Conservation (phyloP, 306 rosid species). For the Coriaria nepalensis region DNA sequence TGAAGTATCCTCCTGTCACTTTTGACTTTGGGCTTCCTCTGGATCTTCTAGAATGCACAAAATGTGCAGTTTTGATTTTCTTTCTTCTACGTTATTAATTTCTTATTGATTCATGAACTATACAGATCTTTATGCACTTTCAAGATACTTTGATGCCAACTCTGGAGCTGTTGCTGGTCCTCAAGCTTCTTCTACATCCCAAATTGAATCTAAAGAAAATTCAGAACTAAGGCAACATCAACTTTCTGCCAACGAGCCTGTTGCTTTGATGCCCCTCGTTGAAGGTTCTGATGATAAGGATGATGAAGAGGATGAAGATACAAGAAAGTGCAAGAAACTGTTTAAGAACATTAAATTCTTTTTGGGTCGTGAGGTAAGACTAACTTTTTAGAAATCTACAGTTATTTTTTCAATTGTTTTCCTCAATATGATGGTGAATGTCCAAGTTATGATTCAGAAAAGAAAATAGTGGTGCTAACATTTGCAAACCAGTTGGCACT, state of each 20-base stretch:
- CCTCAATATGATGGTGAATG: no score
- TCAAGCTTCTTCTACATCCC: constrained; percentile 27
- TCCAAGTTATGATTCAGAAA: no score
- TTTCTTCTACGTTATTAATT: background rate
- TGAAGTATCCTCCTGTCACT: constrained; percentile 36
- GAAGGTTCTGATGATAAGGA: constrained; percentile 43
- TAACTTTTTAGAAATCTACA: constrained; percentile 7
- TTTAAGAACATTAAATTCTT: constrained; percentile 68
- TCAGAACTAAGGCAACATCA: constrained; percentile 82
- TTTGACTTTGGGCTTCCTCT: background rate
- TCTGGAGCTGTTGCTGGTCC: constrained; percentile 28
- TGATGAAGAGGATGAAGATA: constrained; percentile 71
- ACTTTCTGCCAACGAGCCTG: constrained; percentile 77
- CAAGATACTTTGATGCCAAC: constrained; percentile 47
- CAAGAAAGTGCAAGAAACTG: constrained; percentile 57
- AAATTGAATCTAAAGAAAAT: constrained; percentile 26
- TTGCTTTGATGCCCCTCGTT: constrained; percentile 74
- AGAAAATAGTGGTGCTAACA: no score
- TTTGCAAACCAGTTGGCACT: no score
- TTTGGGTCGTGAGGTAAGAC: constrained; percentile 81
- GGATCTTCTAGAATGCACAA: background rate
- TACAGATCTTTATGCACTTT: constrained; percentile 72
- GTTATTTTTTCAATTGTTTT: background rate
- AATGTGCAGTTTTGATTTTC: background rate
- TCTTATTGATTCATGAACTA: constrained; percentile 3